phyloP scores from a whole-genome alignment of 202 grass and related monocot genomes.

The Digitaria exilis region DNA sequence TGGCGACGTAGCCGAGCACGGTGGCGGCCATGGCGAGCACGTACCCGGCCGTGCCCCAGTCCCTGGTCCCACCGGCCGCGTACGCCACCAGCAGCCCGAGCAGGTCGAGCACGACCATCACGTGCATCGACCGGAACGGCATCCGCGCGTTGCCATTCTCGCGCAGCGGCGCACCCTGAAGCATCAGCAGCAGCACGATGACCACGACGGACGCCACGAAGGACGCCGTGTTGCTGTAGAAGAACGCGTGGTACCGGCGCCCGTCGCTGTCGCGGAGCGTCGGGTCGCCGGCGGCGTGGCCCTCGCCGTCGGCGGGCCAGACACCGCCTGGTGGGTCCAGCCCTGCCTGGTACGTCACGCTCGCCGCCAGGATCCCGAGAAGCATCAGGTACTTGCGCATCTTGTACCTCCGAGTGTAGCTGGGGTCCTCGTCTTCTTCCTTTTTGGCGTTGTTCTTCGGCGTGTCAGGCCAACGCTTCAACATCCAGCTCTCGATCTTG shows the following conservation, averaged over 20 bases:
- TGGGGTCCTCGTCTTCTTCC: too few species aligned
- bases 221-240: conserved; percentile 28
- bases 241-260: conserved; percentile 10
- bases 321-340: background rate
- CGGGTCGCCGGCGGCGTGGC: background rate
- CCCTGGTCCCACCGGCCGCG: background rate
- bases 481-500: too few species aligned
- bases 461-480: too few species aligned
- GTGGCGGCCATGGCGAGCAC: too few species aligned
- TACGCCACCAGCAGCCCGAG: background rate
- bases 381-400: conserved; percentile 7
- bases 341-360: conserved; percentile 8
- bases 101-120: background rate
- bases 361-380: conserved; percentile 19
- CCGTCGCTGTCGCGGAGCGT: conserved; percentile 28
- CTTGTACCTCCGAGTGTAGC: too few species aligned
- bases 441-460: too few species aligned
- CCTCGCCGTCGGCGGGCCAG: background rate
- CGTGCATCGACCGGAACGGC: background rate
- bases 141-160: too few species aligned
- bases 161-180: too few species aligned
- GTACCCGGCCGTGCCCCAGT: background rate
- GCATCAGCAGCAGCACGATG: conserved; percentile 32
- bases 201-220: conserved; percentile 41
- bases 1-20: too few species aligned